Evolutionary conservation across 2,329 filamentous ascomycete species (phyloP).

Genomic region (Aspergillus candidus): DNA sequence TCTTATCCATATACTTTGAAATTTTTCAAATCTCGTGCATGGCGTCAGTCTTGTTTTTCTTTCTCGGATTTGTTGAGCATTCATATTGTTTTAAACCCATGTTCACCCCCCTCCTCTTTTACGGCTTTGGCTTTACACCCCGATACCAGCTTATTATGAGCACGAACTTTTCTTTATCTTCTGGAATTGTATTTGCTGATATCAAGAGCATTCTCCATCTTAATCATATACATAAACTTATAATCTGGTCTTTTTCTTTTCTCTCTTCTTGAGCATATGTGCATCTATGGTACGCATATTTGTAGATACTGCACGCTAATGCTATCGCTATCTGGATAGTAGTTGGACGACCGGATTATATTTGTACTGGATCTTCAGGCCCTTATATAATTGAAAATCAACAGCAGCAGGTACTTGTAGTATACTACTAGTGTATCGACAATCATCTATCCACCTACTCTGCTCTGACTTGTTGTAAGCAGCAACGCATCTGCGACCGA

Average conservation of each 20-base stretch:
- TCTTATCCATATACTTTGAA: conserved; percentile 8
- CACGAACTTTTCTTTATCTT: conserved; percentile 19
- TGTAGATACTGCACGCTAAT: no score
- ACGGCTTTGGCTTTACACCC: conserved; percentile 6
- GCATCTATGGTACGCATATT: no score
- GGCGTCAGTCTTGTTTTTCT: conserved; percentile 21
- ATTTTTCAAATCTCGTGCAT: conserved; percentile 17
- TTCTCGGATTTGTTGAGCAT: conserved; percentile 2
- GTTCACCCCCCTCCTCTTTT: conserved; percentile 2
- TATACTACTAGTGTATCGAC: no score
- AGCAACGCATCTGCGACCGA: no score
- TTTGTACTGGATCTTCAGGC: no score
- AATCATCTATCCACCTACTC: no score
- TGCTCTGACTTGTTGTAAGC: no score
- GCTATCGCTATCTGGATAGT: no score
- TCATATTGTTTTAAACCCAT: conserved; percentile 2
- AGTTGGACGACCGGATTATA: no score
- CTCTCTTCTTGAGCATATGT: no score
- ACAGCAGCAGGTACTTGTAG: no score
- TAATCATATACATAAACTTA: neutral
- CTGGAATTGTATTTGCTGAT: conserved; percentile 28
- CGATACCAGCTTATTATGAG: conserved; percentile 30
- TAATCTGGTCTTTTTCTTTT: neutral
- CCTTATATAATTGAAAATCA: no score
- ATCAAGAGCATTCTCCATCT: conserved; percentile 8